Base-by-base conservation (phyloP, 2,329 filamentous ascomycete species). In the Trichoderma afroharzianum region DNA sequence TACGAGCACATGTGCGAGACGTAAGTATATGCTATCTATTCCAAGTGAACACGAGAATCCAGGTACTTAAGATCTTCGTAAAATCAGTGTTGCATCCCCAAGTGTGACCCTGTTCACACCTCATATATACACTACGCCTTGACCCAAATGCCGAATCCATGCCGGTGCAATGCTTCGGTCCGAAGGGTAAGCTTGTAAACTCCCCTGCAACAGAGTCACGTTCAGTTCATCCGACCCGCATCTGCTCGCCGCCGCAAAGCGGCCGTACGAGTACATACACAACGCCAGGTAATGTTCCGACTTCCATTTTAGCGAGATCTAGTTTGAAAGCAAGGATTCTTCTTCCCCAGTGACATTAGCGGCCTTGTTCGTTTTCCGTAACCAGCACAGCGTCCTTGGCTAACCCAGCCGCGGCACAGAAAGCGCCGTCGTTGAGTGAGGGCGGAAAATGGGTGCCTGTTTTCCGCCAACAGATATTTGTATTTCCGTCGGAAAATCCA, bases 401-500 rank as follows among this genome's bases (percentile, higher is more conserved):
- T 32, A 58, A 47, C n/a, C 8, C 8, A 30, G 26, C 32, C 53
- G 32, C 30, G 33, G 53, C 55, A 50, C 26, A 24, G 30, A 32
- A 18, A 4, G 43, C 9, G 15, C 64, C 7, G 24, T 18, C 18
- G 11, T 24, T 2, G n/a, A 21, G 3, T 18, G 11, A 11, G 6
- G 30, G 26, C 55, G 55, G 36, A 59, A 68, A 68, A 33, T 28
- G 6, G 33, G 3, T 14, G 47, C 28, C 6, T 6, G 33, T 32
- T 47, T 68, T 68, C 66, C 66, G 26, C 55, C 55, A 68, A 61
- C 66, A 28, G 4, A n/a, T 21, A 9, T 14, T 32, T 43, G 53
- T 43, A 61, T 68, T 61, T 68, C 66, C 66, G 66, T 50, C 66
- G 66, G 66, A 68, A 61, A 68, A 68, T n/a, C 4, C 39, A 18